These are phyloP conservation scores for Coemansia sp. DNA, from an alignment of 192 early-diverging fungal genomes.

Conservation along the genomic window DNA sequence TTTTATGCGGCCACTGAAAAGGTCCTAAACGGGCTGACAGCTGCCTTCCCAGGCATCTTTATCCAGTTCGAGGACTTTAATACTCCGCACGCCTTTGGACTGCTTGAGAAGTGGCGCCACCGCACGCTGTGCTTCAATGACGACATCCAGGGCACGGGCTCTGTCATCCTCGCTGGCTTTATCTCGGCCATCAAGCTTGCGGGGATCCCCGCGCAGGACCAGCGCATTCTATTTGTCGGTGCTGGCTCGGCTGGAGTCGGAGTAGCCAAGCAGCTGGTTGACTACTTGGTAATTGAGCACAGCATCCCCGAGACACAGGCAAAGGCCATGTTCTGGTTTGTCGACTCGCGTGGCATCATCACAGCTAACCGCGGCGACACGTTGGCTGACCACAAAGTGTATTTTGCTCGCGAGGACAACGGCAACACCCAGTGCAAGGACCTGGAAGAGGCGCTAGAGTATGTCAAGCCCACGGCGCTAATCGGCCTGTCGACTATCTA, in stretches of 20 bases:
- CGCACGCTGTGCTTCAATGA: constrained; percentile 91
- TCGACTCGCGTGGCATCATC: constrained; percentile 91
- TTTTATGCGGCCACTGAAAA: constrained; percentile 80
- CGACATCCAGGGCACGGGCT: constrained; percentile 66
- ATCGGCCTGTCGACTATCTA: constrained; percentile 84
- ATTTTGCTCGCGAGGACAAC: constrained; percentile 89
- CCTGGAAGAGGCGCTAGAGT: constrained; percentile 74
- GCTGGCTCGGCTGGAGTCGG: constrained; percentile 95
- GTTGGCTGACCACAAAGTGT: constrained; percentile 78
- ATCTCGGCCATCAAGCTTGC: constrained; percentile 81
- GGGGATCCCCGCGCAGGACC: constrained; percentile 66
- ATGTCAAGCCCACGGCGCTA: constrained; percentile 85
- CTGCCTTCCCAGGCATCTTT: constrained; percentile 74
- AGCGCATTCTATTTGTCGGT: constrained; percentile 91
- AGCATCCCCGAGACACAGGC: constrained; percentile 69
- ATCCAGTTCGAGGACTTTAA: constrained; percentile 98
- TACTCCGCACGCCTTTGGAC: constrained; percentile 87
- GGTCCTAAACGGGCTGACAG: constrained; percentile 68
- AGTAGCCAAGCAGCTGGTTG: constrained; percentile 85
- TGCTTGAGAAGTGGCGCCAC: constrained; percentile 76
- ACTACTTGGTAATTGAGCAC: constrained; percentile 80
- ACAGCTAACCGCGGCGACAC: constrained; percentile 85
- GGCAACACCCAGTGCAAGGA: constrained; percentile 67
- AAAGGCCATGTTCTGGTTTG: constrained; percentile 69
- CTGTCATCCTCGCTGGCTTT: constrained; percentile 90